phyloP scores from a whole-genome alignment of 768 basidiomycete species.

The Lactarius psammicola region DNA sequence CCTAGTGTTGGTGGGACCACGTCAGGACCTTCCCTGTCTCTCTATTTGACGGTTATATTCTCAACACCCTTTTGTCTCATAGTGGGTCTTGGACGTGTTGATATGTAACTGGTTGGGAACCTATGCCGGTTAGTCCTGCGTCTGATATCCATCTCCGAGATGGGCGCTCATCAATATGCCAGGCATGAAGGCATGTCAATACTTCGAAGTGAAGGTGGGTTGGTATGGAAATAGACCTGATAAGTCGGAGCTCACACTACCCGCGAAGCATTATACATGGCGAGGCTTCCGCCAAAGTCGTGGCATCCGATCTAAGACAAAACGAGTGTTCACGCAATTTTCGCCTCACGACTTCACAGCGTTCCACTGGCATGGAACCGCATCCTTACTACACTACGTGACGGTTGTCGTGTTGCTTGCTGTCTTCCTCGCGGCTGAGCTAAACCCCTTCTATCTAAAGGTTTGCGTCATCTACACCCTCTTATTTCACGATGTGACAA shows the following conservation, averaged over 20 bases:
- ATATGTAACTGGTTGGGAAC: slow-evolving; percentile 88
- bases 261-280: slow-evolving; percentile 74
- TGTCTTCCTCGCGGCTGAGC: slow-evolving; percentile 78
- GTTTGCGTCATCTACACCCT: slow-evolving; percentile 38
- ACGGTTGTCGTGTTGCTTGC: slow-evolving; percentile 73
- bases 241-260: slow-evolving; percentile 12
- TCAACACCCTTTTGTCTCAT: slow-evolving; percentile 16
- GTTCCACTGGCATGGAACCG: slow-evolving; percentile 83
- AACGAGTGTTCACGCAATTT: slow-evolving; percentile 77
- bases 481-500: slow-evolving; percentile 1
- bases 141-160: slow-evolving; percentile 27
- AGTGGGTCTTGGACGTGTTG: slow-evolving; percentile 88
- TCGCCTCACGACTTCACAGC: slow-evolving; percentile 86
- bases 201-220: slow-evolving; percentile 66
- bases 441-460: slow-evolving; percentile 89
- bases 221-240: slow-evolving; percentile 11
- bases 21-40: slow-evolving; percentile 44
- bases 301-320: slow-evolving; percentile 75
- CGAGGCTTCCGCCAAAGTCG: slow-evolving; percentile 76
- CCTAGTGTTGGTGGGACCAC: slow-evolving; percentile 91
- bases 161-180: slow-evolving; percentile 21
- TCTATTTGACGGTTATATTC: slow-evolving; percentile 10
- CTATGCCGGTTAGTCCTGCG: slow-evolving; percentile 57
- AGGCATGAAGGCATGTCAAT: slow-evolving; percentile 89
- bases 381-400: slow-evolving; percentile 69